These are phyloP conservation scores for Daldinia sp. DNA, from an alignment of 2,329 filamentous ascomycete species.

Conservation along the genomic window DNA sequence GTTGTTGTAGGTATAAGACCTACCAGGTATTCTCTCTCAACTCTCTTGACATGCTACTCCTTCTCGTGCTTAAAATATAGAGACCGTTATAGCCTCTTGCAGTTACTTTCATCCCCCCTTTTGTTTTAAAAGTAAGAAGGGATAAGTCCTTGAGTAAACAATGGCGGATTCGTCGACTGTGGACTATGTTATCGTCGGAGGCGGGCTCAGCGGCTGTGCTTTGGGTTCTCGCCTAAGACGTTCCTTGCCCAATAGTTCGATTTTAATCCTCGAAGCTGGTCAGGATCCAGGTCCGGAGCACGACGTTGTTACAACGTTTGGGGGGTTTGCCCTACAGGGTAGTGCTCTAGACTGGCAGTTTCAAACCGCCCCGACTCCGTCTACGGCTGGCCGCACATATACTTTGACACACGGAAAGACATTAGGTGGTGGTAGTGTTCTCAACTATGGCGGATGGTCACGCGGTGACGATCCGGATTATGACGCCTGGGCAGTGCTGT, in stretches of 20 bases:
- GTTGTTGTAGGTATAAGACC: too few relatives aligned
- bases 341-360: slow-evolving; percentile 15
- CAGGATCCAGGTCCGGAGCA: slow-evolving; percentile 8
- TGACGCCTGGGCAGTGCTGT: slow-evolving; percentile 52
- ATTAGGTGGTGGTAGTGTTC: slow-evolving; percentile 15
- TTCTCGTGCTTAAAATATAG: too few relatives aligned
- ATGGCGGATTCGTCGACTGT: slow-evolving; percentile 1
- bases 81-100: not conserved
- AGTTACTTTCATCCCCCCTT: not conserved
- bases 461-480: slow-evolving; percentile 56
- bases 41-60: too few relatives aligned
- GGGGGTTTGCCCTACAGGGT: slow-evolving; percentile 12
- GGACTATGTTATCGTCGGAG: slow-evolving; percentile 20
- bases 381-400: slow-evolving; percentile 1
- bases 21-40: too few relatives aligned
- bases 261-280: slow-evolving; percentile 15
- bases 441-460: slow-evolving; percentile 49
- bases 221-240: slow-evolving; percentile 12
- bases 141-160: not conserved
- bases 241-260: not conserved
- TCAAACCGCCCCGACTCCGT: slow-evolving; percentile 8
- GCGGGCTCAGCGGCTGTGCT: slow-evolving; percentile 13
- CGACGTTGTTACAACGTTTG: slow-evolving; percentile 8
- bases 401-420: slow-evolving; percentile 13
- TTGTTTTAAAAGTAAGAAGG: not conserved